Conservation (phyloP, 306 rosid species). For the Glycine soja region DNA sequence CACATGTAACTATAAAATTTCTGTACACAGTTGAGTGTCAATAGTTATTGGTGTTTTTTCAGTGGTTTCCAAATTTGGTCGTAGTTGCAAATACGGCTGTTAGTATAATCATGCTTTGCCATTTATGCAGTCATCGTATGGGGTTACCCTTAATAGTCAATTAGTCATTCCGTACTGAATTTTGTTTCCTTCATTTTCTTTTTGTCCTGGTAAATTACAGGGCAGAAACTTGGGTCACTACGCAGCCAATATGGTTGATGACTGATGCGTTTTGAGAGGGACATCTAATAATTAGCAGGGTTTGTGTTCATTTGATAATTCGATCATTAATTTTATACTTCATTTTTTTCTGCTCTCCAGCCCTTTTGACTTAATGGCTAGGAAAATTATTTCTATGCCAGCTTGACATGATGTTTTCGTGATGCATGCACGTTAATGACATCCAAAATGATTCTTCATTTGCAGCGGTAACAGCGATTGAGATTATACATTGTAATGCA, state of each 20-base stretch:
- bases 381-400: slow-evolving; percentile 8
- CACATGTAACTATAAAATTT: too few species aligned
- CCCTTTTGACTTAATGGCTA: neutral
- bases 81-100: too few species aligned
- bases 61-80: too few species aligned
- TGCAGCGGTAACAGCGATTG: neutral
- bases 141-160: neutral
- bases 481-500: neutral
- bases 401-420: neutral
- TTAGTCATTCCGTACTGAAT: neutral
- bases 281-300: slow-evolving; percentile 17
- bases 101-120: neutral
- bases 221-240: slow-evolving; percentile 79
- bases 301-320: neutral
- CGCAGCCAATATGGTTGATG: slow-evolving; percentile 64
- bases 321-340: slow-evolving; percentile 13
- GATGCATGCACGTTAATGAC: neutral
- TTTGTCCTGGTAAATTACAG: slow-evolving; percentile 54
- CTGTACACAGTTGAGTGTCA: too few species aligned
- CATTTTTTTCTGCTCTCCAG: neutral
- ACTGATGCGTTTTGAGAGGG: slow-evolving; percentile 41
- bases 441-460: neutral
- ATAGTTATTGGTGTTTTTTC: too few species aligned
- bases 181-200: neutral
- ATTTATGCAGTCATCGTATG: neutral